Conservation (phyloP, 2,329 filamentous ascomycete species). For the Colletotrichum spaethianum region DNA sequence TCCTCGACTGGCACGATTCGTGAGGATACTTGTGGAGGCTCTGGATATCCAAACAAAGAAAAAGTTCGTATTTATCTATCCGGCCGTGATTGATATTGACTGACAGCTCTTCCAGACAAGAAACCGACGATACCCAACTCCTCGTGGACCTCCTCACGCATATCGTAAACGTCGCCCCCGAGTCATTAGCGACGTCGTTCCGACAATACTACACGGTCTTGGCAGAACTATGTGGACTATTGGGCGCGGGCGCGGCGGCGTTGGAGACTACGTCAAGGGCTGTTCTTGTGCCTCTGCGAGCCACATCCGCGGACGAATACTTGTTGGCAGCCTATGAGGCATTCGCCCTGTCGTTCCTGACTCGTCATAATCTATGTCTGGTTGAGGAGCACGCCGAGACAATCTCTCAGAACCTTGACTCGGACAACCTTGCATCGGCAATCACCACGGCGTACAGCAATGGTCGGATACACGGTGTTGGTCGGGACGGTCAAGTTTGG, state of each 20-base stretch:
- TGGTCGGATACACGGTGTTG: constrained; percentile 44
- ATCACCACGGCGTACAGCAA: constrained; percentile 56
- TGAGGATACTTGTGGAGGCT: constrained; percentile 53
- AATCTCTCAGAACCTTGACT: constrained; percentile 56
- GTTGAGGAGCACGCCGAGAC: constrained; percentile 57
- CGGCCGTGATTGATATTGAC: background rate
- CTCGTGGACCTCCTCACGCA: constrained; percentile 55
- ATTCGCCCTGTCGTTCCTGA: constrained; percentile 57
- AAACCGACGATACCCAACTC: constrained; percentile 45
- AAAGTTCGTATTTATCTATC: background rate
- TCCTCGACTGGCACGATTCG: constrained; percentile 53
- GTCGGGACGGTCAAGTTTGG: constrained; percentile 68
- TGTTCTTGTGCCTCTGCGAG: constrained; percentile 43
- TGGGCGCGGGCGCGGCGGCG: constrained; percentile 26
- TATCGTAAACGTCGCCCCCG: constrained; percentile 48
- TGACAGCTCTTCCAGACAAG: constrained; percentile 36
- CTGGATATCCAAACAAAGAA: constrained; percentile 44
- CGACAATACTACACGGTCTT: constrained; percentile 58
- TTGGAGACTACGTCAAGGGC: constrained; percentile 41
- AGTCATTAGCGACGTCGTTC: constrained; percentile 47
- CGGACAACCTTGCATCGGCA: constrained; percentile 57
- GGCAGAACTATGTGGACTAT: constrained; percentile 50
- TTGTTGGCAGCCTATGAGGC: constrained; percentile 50
- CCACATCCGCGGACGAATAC: constrained; percentile 31
- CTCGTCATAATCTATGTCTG: constrained; percentile 52